Conservation (phyloP, 208 protist genomes). For the Leishmania major region DNA sequence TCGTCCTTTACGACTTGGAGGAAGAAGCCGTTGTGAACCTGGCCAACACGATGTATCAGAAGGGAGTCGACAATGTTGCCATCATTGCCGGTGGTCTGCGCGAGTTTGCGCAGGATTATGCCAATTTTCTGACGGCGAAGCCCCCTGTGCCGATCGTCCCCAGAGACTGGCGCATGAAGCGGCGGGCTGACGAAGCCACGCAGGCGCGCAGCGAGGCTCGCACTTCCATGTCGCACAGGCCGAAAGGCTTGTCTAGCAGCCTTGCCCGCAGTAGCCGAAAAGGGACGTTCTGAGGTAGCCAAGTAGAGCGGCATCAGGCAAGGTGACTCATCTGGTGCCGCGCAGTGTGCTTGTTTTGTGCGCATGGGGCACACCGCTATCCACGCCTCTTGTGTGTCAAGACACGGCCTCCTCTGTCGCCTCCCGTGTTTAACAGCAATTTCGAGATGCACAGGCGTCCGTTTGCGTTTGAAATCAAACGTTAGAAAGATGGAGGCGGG, state of each 20-base stretch:
- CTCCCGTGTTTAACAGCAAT: no score
- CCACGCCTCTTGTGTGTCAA: not conserved
- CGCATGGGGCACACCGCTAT: not conserved
- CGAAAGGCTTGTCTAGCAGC: conserved; percentile 86
- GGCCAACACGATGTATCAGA: conserved; percentile 78
- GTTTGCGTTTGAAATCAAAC: not conserved
- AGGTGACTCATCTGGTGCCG: not conserved
- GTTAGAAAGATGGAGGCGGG: not conserved
- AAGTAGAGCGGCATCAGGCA: not conserved
- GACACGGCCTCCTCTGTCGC: not conserved
- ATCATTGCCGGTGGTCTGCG: conserved; percentile 81
- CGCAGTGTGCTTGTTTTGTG: not conserved
- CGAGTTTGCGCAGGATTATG: conserved; percentile 87
- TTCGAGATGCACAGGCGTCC: no score
- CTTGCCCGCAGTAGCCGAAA: conserved; percentile 42
- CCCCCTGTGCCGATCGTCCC: conserved; percentile 72
- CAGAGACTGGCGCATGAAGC: conserved; percentile 67
- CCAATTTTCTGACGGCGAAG: conserved; percentile 49
- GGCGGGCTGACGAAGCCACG: conserved; percentile 65
- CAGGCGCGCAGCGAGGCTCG: conserved; percentile 77
- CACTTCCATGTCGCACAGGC: conserved; percentile 69
- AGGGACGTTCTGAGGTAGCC: conserved; percentile 26
- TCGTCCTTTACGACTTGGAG: conserved; percentile 91
- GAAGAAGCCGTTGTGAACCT: conserved; percentile 64
- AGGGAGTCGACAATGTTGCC: conserved; percentile 88